These are phyloP conservation scores for Pseudogymnoascus sp. DNA, from an alignment of 2,329 filamentous ascomycete genomes.

Conservation along the genomic window DNA sequence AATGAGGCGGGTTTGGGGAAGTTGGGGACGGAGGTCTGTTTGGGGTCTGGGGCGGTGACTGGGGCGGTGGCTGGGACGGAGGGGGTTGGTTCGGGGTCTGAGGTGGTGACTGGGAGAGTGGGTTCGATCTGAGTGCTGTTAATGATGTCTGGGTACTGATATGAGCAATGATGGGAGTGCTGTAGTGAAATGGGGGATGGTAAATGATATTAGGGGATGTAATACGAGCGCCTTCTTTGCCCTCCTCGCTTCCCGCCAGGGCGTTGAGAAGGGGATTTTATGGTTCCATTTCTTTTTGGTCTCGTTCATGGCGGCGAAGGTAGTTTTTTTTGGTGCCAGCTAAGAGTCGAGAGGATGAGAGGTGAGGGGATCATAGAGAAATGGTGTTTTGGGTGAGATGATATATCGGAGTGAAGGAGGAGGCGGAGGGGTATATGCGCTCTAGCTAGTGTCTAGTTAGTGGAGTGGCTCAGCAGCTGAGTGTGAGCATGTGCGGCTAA, in stretches of 20 bases:
- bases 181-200: not conserved
- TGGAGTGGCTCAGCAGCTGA: not conserved
- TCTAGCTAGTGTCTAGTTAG: not conserved
- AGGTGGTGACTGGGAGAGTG: not conserved
- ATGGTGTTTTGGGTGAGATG: not conserved
- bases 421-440: not conserved
- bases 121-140: not conserved
- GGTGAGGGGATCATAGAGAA: not conserved
- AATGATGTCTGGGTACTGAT: not conserved
- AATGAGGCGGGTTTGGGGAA: no score
- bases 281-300: not conserved
- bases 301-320: not conserved
- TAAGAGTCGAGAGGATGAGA: not conserved
- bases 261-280: not conserved
- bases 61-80: no score
- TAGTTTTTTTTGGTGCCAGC: not conserved
- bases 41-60: not conserved
- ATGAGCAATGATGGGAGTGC: not conserved
- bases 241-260: not conserved
- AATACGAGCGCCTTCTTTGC: not conserved
- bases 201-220: no score
- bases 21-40: not conserved
- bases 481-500: not conserved
- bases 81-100: no score
- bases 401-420: not conserved